Percentiles rank a stretch among this genome's conserved stretches.
phyloP scores from a whole-genome alignment of 345 rosid genomes.

The Cardiospermum halicacabum region DNA sequence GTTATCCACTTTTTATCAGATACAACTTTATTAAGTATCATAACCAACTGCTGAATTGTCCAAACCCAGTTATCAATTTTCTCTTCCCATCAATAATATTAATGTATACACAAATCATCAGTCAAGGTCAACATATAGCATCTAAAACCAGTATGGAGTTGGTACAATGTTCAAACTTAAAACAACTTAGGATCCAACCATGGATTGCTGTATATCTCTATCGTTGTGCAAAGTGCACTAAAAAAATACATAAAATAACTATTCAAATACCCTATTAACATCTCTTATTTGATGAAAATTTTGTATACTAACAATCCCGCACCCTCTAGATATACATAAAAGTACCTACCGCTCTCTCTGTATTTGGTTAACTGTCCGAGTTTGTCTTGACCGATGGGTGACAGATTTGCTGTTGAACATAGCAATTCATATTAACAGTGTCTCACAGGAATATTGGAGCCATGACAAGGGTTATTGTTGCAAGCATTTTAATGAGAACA shows the following conservation, averaged over 20 bases:
- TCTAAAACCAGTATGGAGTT: too few relatives aligned
- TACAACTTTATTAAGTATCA: too few relatives aligned
- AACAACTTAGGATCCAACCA: background rate
- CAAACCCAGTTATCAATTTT: too few relatives aligned
- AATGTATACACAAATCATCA: too few relatives aligned
- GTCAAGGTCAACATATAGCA: too few relatives aligned
- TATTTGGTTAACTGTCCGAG: constrained; percentile 8
- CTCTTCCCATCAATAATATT: too few relatives aligned
- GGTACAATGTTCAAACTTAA: too few relatives aligned
- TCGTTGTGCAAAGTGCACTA: background rate
- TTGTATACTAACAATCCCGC: constrained; percentile 9
- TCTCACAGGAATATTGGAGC: constrained; percentile 80
- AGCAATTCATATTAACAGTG: constrained; percentile 6
- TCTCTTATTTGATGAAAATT: constrained; percentile 4
- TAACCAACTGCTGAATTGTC: too few relatives aligned
- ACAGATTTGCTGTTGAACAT: background rate
- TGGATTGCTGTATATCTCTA: background rate
- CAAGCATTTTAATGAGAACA: constrained; percentile 83
- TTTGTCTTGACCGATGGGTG: constrained; percentile 8
- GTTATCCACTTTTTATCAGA: too few relatives aligned
- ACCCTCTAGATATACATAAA: constrained; percentile 15
- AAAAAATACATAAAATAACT: background rate
- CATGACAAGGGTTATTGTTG: constrained; percentile 95
- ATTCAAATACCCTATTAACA: background rate
- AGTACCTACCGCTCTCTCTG: constrained; percentile 14